Evolutionary conservation across 1,284 basidiomycete genomes (phyloP).

Genomic region (Ganoderma multipileum): DNA sequence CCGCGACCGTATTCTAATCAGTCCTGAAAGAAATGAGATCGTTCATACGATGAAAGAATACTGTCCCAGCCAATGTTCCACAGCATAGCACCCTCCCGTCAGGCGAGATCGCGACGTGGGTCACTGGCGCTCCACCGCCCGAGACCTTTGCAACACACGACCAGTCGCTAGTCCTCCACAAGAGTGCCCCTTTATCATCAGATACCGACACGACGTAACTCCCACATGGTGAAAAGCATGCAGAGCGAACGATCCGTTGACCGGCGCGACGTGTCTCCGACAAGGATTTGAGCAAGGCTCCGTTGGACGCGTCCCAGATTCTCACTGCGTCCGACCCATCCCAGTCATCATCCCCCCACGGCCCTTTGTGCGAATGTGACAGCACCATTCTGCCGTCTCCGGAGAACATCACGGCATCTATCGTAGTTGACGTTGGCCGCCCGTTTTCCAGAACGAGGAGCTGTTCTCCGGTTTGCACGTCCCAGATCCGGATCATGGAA

Average conservation of each 20-base stretch:
- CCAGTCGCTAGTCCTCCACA: not conserved
- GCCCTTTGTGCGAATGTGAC: not conserved
- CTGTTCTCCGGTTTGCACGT: not conserved
- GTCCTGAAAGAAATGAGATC: not conserved
- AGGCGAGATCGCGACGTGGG: not conserved
- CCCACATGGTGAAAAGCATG: not conserved
- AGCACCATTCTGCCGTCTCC: not conserved
- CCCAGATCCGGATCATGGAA: not conserved
- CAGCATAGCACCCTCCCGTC: not conserved
- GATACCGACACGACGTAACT: not conserved
- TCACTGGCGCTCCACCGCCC: not conserved
- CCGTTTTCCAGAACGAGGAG: not conserved
- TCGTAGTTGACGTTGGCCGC: rapidly evolving
- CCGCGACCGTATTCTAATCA: not conserved
- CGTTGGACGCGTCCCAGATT: not conserved
- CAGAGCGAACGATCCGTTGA: too few species aligned
- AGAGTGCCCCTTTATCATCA: not conserved
- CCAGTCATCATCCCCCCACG: too few species aligned
- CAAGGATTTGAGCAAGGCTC: not conserved
- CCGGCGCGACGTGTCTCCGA: too few species aligned
- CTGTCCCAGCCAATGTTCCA: not conserved
- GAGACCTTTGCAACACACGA: not conserved
- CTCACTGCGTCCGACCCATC: not conserved
- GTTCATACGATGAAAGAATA: not conserved
- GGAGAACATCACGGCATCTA: not conserved